phyloP scores from a whole-genome alignment of 345 rosid genomes.

The Syzygium grande region DNA sequence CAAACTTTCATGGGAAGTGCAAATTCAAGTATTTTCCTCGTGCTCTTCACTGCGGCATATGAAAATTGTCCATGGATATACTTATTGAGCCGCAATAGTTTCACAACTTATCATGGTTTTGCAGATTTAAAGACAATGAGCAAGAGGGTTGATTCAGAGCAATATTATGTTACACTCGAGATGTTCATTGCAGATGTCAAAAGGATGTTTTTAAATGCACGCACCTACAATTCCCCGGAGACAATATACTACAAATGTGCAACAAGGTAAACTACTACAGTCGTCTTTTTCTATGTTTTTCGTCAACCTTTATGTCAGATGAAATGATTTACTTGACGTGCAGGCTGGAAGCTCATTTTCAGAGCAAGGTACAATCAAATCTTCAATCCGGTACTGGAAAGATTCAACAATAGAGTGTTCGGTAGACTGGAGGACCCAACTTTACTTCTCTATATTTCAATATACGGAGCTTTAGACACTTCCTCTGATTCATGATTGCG shows the following conservation, averaged over 20 bases:
- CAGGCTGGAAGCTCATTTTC: constrained; percentile 85
- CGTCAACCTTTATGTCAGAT: neutral
- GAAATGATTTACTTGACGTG: neutral
- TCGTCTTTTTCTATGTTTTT: neutral
- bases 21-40: neutral
- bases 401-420: constrained; percentile 29
- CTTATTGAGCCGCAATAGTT: neutral
- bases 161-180: constrained; percentile 85
- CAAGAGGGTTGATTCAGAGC: constrained; percentile 92
- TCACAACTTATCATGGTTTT: constrained; percentile 2
- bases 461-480: neutral
- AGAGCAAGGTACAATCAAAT: constrained; percentile 82
- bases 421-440: neutral
- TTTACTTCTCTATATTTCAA: neutral
- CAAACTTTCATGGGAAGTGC: neutral
- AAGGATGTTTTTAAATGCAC: constrained; percentile 89
- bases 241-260: constrained; percentile 91
- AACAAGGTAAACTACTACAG: constrained; percentile 35
- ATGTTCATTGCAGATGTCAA: constrained; percentile 94
- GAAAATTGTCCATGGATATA: neutral
- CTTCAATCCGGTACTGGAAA: constrained; percentile 55
- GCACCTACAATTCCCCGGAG: constrained; percentile 85
- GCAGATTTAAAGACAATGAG: constrained; percentile 90
- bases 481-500: neutral
- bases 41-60: neutral